phyloP scores from a whole-genome alignment of 2,329 filamentous ascomycete genomes.

The Coniochaeta sp. region DNA sequence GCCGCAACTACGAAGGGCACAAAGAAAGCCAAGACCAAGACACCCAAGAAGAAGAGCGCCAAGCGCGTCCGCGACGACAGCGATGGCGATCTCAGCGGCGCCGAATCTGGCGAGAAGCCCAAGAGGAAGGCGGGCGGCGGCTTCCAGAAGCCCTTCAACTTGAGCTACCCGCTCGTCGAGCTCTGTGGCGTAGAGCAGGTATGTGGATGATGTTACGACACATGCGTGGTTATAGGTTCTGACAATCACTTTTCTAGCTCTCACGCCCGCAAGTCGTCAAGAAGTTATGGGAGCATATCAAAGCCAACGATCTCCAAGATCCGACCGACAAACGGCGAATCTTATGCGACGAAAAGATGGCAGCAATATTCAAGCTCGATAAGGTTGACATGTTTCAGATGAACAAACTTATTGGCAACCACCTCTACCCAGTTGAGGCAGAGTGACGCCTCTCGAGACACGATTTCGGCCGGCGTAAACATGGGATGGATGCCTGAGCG shows the following conservation, averaged over 20 bases:
- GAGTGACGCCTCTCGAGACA: not conserved
- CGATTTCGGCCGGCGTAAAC: not conserved
- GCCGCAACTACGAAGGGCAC: slow-evolving; percentile 48
- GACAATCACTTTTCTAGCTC: slow-evolving; percentile 44
- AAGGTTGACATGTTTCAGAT: slow-evolving; percentile 98
- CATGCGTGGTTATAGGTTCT: not conserved
- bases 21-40: slow-evolving; percentile 48
- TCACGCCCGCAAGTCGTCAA: slow-evolving; percentile 95
- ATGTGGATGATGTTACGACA: slow-evolving; percentile 18
- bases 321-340: slow-evolving; percentile 90
- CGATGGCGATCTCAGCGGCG: slow-evolving; percentile 63
- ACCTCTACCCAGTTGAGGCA: slow-evolving; percentile 72
- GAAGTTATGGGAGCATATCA: slow-evolving; percentile 93
- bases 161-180: slow-evolving; percentile 62
- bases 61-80: slow-evolving; percentile 78
- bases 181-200: slow-evolving; percentile 64
- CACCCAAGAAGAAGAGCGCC: slow-evolving; percentile 63
- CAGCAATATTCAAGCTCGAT: slow-evolving; percentile 83
- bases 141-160: slow-evolving; percentile 80
- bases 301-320: slow-evolving; percentile 80
- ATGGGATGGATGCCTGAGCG: not conserved
- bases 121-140: slow-evolving; percentile 84
- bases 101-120: slow-evolving; percentile 48
- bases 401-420: slow-evolving; percentile 91
- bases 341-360: slow-evolving; percentile 83